These are phyloP conservation scores for Clitopilus passeckerianus DNA, from an alignment of 768 basidiomycete genomes.

Conservation along the genomic window DNA sequence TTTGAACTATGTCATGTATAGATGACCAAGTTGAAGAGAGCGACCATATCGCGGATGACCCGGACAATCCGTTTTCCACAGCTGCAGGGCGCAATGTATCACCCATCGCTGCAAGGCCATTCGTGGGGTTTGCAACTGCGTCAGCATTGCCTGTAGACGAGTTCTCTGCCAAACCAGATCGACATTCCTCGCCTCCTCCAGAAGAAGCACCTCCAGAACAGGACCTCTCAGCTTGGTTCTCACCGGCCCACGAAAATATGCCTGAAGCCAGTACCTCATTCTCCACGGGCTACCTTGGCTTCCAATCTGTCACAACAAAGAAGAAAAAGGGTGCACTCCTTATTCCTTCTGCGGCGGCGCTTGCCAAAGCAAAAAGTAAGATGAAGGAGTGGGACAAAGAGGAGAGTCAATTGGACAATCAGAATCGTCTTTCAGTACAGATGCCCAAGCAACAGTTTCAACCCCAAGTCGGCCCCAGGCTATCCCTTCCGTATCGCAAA, in stretches of 20 bases:
- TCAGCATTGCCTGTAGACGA: conserved; percentile 9
- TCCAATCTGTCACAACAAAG: conserved; percentile 21
- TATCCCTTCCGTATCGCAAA: not conserved
- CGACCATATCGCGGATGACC: conserved; percentile 24
- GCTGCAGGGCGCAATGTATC: not conserved
- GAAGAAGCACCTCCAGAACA: conserved; percentile 28
- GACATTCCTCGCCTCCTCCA: conserved; percentile 32
- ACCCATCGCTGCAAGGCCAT: not conserved
- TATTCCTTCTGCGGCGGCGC: conserved; percentile 47
- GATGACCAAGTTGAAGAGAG: not conserved
- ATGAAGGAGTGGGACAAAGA: conserved; percentile 44
- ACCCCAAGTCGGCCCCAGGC: not conserved
- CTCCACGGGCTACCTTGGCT: conserved; percentile 11
- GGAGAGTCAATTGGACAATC: conserved; percentile 10
- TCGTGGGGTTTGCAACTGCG: conserved; percentile 22
- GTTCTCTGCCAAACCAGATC: conserved; percentile 8
- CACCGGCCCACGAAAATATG: conserved; percentile 18
- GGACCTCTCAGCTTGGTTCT: conserved; percentile 49
- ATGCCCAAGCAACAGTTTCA: not conserved
- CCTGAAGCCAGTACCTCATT: conserved; percentile 8
- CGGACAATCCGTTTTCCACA: conserved; percentile 37
- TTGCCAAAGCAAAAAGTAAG: conserved; percentile 50
- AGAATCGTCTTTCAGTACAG: not conserved
- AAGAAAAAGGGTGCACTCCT: conserved; percentile 26
- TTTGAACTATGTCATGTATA: not conserved